Base-by-base conservation (phyloP, 202 grass and related monocot species). In the Elaeis oleifera region DNA sequence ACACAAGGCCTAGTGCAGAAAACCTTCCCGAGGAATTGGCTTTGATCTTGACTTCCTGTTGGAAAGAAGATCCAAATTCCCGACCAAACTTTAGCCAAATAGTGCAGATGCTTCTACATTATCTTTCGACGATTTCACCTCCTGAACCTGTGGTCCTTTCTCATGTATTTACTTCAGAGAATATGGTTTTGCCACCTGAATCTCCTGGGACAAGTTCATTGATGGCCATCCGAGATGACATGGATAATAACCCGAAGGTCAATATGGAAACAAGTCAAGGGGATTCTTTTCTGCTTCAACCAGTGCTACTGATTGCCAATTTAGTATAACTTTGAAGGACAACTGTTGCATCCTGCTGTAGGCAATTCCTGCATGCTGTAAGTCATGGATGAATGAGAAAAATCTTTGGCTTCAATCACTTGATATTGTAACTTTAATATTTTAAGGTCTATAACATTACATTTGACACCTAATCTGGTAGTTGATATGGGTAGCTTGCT, bases 41-140 rank as follows among this genome's bases (percentile, higher is more conserved):
- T 19, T 65, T 89, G 52, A 89, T 94, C 28, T 72, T 99, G 64
- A 99, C 85, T 2, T 84, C 85, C 29, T 99, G 94, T 85, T 99
- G 94, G 94, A 92, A 99, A 53, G 94, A 99, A 72, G 94, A 99
- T 4, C 83, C 94, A 31, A 89, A 82, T 26, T 80, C 84, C 22
- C 74, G 94, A 28, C 88, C 94, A 51, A 89, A 99, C 75, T 99
- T 99, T 59, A 89, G 82, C 18, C 94, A 89, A 70, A 89, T 99
- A 59, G 75, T 94, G 50, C 94, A 94, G 28, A 89, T 99, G 94
- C 88, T 99, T 61, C 88, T 99, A 6, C 78, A 94, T 22, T 99
- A 87, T 71, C 83, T 99, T 55, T 86, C 95, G 15, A 84, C 80
- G 55, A 80, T 94, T 71, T 84, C 80, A 4, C 81, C 89, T 4